Evolutionary conservation across 257 asterid species (phyloP).

Genomic region (Lithospermum erythrorhizon): DNA sequence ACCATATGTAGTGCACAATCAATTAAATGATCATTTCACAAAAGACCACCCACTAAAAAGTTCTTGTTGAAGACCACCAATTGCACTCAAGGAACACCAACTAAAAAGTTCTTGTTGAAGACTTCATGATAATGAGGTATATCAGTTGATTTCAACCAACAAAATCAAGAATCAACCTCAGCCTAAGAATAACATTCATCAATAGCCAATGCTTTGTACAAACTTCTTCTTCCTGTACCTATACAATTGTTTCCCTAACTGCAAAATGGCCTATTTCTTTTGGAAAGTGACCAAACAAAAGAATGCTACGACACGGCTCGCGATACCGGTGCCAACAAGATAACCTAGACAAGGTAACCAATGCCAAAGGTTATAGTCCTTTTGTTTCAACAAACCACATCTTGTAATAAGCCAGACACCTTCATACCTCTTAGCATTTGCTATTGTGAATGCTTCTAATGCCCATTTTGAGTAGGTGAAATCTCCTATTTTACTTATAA

Average conservation of each 20-base stretch:
- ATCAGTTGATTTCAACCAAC: neutral
- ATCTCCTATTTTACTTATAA: slow-evolving; percentile 34
- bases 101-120: too few species aligned
- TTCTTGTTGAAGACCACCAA: neutral
- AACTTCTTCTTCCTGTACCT: neutral
- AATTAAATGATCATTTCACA: too few species aligned
- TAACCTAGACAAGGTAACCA: slow-evolving; percentile 51
- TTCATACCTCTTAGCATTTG: slow-evolving; percentile 74
- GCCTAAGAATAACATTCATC: too few species aligned
- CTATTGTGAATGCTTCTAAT: slow-evolving; percentile 71
- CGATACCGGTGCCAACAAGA: slow-evolving; percentile 48
- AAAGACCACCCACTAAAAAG: too few species aligned
- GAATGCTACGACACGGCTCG: slow-evolving; percentile 60
- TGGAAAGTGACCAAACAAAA: slow-evolving; percentile 75
- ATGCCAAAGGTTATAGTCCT: slow-evolving; percentile 44
- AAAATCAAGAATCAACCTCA: neutral
- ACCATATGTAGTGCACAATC: too few species aligned
- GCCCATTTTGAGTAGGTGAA: slow-evolving; percentile 85
- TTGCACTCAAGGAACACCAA: too few species aligned
- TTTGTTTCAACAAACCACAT: slow-evolving; percentile 57
- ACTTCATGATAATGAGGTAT: neutral
- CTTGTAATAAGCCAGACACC: slow-evolving; percentile 93
- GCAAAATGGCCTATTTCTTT: slow-evolving; percentile 39
- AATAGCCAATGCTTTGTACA: neutral
- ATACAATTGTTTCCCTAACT: neutral